These are phyloP conservation scores for Paramecium pentaurelia DNA, from an alignment of 73 alveolate species.

Conservation along the genomic window DNA sequence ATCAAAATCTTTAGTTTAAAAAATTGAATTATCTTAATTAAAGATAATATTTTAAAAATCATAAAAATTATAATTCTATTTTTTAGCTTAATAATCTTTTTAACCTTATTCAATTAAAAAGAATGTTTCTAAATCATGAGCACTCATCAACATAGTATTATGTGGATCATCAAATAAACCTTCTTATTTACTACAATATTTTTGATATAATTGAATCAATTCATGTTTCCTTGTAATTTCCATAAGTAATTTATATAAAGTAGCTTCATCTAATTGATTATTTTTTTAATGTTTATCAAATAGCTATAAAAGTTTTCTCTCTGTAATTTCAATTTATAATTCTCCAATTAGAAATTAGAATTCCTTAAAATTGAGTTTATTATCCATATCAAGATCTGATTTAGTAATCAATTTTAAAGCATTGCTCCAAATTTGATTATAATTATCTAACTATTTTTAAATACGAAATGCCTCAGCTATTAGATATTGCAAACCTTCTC, in stretches of 20 bases:
- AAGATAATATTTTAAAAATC: neutral
- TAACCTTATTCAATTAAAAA: conserved; percentile 6
- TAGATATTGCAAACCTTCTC: neutral
- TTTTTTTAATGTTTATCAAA: neutral
- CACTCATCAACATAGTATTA: conserved; percentile 51
- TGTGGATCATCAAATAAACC: conserved; percentile 13
- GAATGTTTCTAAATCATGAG: conserved; percentile 56
- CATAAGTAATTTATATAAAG: neutral
- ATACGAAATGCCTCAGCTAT: neutral
- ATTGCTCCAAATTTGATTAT: neutral
- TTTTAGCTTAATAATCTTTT: neutral
- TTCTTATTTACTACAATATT: conserved; percentile 39
- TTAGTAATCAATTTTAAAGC: neutral
- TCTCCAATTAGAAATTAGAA: conserved; percentile 77
- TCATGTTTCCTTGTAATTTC: conserved; percentile 40
- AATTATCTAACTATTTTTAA: neutral
- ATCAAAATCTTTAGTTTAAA: conserved; percentile 16
- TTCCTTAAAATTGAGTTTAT: conserved; percentile 71
- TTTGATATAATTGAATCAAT: neutral
- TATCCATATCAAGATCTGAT: conserved; percentile 73
- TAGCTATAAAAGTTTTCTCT: conserved; percentile 45
- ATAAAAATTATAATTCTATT: neutral
- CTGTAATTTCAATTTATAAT: conserved; percentile 71
- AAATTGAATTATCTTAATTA: neutral
- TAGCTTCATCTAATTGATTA: neutral